These are phyloP conservation scores for Sabuloglossum arenarium DNA, from an alignment of 495 filamentous ascomycete genomes.

Conservation along the genomic window DNA sequence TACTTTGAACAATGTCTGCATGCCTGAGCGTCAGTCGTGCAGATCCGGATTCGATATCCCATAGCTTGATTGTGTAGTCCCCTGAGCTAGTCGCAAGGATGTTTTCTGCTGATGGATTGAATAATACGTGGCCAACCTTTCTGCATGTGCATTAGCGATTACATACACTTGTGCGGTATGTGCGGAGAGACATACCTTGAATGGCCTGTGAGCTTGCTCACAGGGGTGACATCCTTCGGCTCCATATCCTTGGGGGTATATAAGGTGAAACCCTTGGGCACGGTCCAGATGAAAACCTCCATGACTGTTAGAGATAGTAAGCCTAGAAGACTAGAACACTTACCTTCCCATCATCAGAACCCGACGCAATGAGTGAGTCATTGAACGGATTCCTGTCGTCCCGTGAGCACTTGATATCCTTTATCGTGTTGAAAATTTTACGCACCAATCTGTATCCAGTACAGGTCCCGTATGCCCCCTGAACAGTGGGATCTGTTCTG, in stretches of 20 bases:
- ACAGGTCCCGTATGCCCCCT: slow-evolving; percentile 89
- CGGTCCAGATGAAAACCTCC: slow-evolving; percentile 79
- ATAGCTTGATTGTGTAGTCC: slow-evolving; percentile 85
- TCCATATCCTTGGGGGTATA: slow-evolving; percentile 64
- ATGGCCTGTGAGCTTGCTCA: slow-evolving; percentile 61
- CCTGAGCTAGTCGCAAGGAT: slow-evolving; percentile 90
- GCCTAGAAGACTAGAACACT: background rate
- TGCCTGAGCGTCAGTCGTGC: slow-evolving; percentile 56
- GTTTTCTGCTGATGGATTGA: slow-evolving; percentile 91
- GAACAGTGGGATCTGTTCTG: slow-evolving; percentile 86
- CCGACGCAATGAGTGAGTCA: slow-evolving; percentile 78
- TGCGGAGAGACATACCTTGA: slow-evolving; percentile 23
- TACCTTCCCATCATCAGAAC: slow-evolving; percentile 88
- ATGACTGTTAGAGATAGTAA: slow-evolving; percentile 10
- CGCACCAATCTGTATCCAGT: slow-evolving; percentile 92
- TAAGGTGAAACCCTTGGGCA: slow-evolving; percentile 72
- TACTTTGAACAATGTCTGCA: slow-evolving; percentile 76
- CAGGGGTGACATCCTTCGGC: slow-evolving; percentile 55
- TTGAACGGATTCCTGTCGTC: slow-evolving; percentile 72
- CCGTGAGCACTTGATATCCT: slow-evolving; percentile 15
- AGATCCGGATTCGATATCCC: slow-evolving; percentile 75
- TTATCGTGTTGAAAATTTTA: slow-evolving; percentile 6
- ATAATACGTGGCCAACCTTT: slow-evolving; percentile 92
- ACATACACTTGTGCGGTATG: background rate
- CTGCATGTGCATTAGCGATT: slow-evolving; percentile 22